A percentile compares a stretch with the other conserved stretches of the same genome.
Conservation (phyloP, 2,329 filamentous ascomycete genomes). For the Laburnicola sp. region DNA sequence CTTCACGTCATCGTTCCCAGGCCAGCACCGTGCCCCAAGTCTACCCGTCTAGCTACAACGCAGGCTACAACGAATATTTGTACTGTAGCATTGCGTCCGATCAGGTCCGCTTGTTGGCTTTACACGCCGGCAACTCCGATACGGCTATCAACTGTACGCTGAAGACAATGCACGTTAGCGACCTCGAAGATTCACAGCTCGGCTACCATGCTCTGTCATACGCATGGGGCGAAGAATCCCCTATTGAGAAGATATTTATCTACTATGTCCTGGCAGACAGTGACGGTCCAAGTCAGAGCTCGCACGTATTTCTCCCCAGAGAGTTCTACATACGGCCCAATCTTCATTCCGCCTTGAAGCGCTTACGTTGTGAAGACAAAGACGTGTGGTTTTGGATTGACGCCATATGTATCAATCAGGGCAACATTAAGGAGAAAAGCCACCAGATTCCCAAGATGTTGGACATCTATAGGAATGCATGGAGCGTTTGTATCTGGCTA, state of each 20-base stretch:
- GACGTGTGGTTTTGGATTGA: slow-evolving; percentile 12
- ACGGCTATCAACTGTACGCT: background rate
- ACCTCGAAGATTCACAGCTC: background rate
- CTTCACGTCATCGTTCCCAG: background rate
- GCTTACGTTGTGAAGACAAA: background rate
- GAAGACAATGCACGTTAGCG: background rate
- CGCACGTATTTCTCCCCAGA: background rate
- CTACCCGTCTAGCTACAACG: no score
- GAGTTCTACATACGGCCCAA: background rate
- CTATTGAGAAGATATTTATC: background rate
- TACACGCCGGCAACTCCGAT: background rate
- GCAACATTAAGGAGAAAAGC: background rate
- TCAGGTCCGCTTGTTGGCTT: background rate
- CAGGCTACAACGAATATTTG: no score
- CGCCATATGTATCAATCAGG: slow-evolving; percentile 11
- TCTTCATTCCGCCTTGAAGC: background rate
- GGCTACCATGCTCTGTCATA: background rate
- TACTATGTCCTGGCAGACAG: background rate
- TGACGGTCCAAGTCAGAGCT: background rate
- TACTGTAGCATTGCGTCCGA: no score
- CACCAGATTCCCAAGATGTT: slow-evolving; percentile 7
- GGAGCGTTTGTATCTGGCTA: slow-evolving; percentile 3
- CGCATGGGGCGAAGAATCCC: background rate
- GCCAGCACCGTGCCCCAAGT: background rate
- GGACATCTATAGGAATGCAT: background rate